These are phyloP conservation scores for Phoma sp. DNA, from an alignment of 2,329 filamentous ascomycete genomes.

Conservation along the genomic window DNA sequence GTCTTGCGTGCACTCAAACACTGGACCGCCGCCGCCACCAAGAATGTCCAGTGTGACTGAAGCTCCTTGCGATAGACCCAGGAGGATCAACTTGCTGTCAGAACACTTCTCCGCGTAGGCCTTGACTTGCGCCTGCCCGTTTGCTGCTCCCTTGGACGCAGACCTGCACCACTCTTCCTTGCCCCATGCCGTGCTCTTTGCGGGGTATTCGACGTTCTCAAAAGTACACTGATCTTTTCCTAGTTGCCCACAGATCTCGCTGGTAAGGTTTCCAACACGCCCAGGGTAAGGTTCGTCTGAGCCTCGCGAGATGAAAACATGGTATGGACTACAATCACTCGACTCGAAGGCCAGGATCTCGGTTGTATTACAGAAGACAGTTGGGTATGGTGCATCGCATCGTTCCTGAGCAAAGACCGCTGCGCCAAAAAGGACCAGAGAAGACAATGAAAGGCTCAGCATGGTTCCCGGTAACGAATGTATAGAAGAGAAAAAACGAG, in stretches of 20 bases:
- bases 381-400: slow-evolving; percentile 31
- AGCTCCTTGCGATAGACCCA: slow-evolving; percentile 36
- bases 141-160: slow-evolving; percentile 28
- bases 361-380: slow-evolving; percentile 31
- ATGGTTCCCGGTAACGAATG: background rate
- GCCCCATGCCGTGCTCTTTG: slow-evolving; percentile 35
- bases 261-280: slow-evolving; percentile 32
- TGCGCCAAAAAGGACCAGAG: slow-evolving; percentile 18
- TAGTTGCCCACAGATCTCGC: slow-evolving; percentile 26
- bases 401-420: slow-evolving; percentile 28
- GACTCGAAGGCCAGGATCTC: slow-evolving; percentile 30
- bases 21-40: slow-evolving; percentile 35
- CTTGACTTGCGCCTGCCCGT: slow-evolving; percentile 34
- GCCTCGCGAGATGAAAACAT: slow-evolving; percentile 36
- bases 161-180: slow-evolving; percentile 35
- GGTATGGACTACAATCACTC: slow-evolving; percentile 31
- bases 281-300: slow-evolving; percentile 39
- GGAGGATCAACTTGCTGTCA: slow-evolving; percentile 33
- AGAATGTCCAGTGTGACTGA: slow-evolving; percentile 36
- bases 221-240: slow-evolving; percentile 31
- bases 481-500: background rate
- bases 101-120: slow-evolving; percentile 35
- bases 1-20: slow-evolving; percentile 32
- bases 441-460: slow-evolving; percentile 20
- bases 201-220: slow-evolving; percentile 36